Base-by-base conservation (phyloP, 179 eudicot genomes). In the Monotropa hypopitys region DNA sequence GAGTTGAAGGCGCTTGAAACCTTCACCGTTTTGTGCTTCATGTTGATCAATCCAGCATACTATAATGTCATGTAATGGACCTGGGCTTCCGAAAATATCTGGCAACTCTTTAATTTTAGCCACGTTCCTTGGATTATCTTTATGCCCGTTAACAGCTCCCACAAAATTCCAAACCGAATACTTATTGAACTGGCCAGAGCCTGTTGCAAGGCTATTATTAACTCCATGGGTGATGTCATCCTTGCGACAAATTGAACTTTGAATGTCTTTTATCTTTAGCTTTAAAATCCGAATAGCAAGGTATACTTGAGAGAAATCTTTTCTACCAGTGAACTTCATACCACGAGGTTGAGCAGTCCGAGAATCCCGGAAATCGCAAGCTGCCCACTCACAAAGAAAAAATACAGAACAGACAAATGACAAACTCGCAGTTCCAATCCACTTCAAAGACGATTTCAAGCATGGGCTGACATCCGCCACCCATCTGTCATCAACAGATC, bases 11-110 rank as follows among this genome's bases (percentile, higher is more conserved):
- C 94, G 92, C 83, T 86, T 89, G 72, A 86, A 86, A 75, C 96
- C 96, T 81, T 94, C 94, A 70, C 91, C 86, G 72, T 84, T 89
- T 38, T 85, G 91, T 42, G 83, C 85, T 75, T 93, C 93, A 82
- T 96, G 98, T 75, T 91, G 99, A 87, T 96, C 99, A 68, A 96
- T 78, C 97, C 97, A 96, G 82, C 99, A 91, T 18, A 92, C 92
- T 61, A 93, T 77, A 32, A 86, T 81, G 84, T 96, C 99, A 88
- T 96, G 99, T 73, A 96, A 86, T 13, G 94, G 90, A 78, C 97
- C 86, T 54, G 99, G 97, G 79, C 99, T 91, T 82, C 90, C 92
- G 78, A 90, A 89, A 74, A 88, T 57, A 78, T 88, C 85, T 13
- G 89, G 85, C 56, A 82, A 66, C 75, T 86, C 88, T 33, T 82